Base-by-base conservation (phyloP, 2,329 filamentous ascomycete species). In the Chrysoporthe austroafricana region DNA sequence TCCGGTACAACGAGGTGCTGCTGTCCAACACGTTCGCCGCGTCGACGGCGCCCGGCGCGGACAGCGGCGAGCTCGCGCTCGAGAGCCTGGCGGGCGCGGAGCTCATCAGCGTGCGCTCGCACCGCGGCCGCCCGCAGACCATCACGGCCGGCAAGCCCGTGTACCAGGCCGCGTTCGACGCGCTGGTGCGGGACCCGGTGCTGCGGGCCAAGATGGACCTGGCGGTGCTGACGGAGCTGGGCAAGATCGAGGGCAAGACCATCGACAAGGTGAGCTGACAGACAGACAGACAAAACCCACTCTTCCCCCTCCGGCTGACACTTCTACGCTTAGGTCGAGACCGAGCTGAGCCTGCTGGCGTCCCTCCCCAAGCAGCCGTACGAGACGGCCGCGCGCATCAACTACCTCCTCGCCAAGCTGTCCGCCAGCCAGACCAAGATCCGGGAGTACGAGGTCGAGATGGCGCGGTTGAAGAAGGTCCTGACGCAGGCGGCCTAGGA, bases 1-100 rank as follows among this genome's bases (percentile, higher is more conserved):
- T 98, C 0, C 87, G 91, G 1, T 98, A 97, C 83, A 95, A 97
- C 78, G 91, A 96, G 74, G 84, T 97, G 2, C 81, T 97, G 0
- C 86, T 97, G 1, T 88, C 90, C 4, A 88, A 91, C 66, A 85
- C 92, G 0, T 97, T 96, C 79, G 88, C 90, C 32, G 82, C 83
- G 0, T 87, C 87, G 1, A 78, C 81, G 6, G 81, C 79, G 0
- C 46, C 81, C 0, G 77, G 79, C 0, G 84, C 83, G 0, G 76
- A 85, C 1, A 86, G 88, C 68, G 92, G 91, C 68, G 94, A 97
- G 73, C 82, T 84, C 0, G 91, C 91, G 0, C 84, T 99, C 14
- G 91, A 93, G 68, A 89, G 89, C 0, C 88, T 99, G 1, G 91
- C 94, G 63, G 91, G 93, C 74, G 89, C 92, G 0, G 96, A 98